Base-by-base conservation (phyloP, 1,284 basidiomycete genomes). In the Sanghuangporus baumii region DNA sequence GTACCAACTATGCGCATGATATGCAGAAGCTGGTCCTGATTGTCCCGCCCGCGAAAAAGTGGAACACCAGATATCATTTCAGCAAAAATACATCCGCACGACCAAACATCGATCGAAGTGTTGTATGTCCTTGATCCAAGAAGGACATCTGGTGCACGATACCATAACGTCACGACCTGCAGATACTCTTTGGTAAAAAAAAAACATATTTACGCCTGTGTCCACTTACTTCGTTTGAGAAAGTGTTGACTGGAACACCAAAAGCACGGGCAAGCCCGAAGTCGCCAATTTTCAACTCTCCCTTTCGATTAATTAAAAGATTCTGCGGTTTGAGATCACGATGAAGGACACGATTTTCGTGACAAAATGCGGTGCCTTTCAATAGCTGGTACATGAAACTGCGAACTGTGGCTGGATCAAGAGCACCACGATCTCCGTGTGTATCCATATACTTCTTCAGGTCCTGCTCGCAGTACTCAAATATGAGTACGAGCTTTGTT, bases 401-500 rank as follows among this genome's bases (percentile, higher is more conserved):
- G 67, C 94, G 89, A 66, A 98, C 95, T n/a, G 93, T 95, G 64
- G 84, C 82, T 1, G 94, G 92, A 62, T 96, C 94, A 50, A 99
- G 85, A 9, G 97, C 96, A 62, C 96, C 95, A 63, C 94, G 88
- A 67, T 98, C 94, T 58, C 97, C 97, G 69, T 98, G 91, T 40
- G 94, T 89, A 75, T 99, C 97, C 97, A 99, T 99, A 77, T 98
- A 99, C 74, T 96, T 95, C 78, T 99, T 99, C 61, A 99, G 81
- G 76, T 99, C 97, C 74, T 96, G 91, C 72, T 99, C 97, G 77
- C 97, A 97, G 74, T 89, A 99, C 76, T 99, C 97, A 74, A 99
- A 98, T 65, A 99, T 97, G 66, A 99, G 93, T 70, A 98, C 93
- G 51, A 99, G 89, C 72, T 99, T 99, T 36, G 94, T 91, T 76